Base-by-base conservation (phyloP, 1,139 yeast species). In the Magnusiomyces ingens region DNA sequence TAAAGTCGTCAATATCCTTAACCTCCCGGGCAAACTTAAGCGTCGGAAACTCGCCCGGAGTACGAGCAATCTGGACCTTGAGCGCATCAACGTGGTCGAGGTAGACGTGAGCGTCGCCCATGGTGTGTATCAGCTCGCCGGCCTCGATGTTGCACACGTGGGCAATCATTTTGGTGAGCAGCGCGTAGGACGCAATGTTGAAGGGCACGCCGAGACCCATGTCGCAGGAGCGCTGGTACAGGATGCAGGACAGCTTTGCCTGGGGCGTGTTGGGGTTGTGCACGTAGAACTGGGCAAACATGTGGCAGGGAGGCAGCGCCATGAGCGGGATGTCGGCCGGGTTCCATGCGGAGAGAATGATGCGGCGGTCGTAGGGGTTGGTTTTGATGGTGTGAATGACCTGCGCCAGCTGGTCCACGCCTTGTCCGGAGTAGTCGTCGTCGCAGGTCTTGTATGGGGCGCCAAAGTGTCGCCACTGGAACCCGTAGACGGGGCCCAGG, bases 281-380 rank as follows among this genome's bases (percentile, higher is more conserved):
- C 42, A 93, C 99, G 66, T 87, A 93, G 68, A 93, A 93, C 68
- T 93, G 99, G 55, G 96, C 85, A 66, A 93, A 87, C 38, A 94
- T 95, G 68, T 93, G 99, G 65, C 99, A 93, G 36, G 99, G 99
- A 17, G 99, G 99, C 53, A 93, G 76, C 0, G 99, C 99, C 99
- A 93, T 93, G 59, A 82, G 76, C 51, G 81, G 76, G 67, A 93
- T 87, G 64, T 91, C 99, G 1, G 96, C 89, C 2, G 99, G 99
- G 66, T 93, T 93, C 99, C 99, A 93, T 0, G 99, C 99, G 48
- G 95, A 84, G 80, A 93, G 73, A 57, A 93, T 90, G 62, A 93
- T 89, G 66, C 99, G 77, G 65, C 99, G 79, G 68, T 93, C 98
- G 64, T 88, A 88, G 1, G 99, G 99, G 64, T 86, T 89, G 12